These are phyloP conservation scores for Chenopodium berlandieri DNA, from an alignment of 148 eudicot species.

Conservation along the genomic window DNA sequence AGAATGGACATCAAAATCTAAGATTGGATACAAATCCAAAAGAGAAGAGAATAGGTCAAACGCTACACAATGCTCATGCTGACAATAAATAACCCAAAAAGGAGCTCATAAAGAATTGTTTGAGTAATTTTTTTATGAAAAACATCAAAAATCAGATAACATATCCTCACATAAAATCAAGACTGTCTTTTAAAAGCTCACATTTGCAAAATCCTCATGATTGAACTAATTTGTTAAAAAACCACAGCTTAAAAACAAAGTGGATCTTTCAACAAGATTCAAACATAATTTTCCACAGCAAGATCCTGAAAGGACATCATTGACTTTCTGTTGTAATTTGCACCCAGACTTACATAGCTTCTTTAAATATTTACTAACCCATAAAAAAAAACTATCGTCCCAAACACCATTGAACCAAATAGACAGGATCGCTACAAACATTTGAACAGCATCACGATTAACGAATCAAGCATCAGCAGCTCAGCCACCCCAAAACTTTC, in stretches of 20 bases:
- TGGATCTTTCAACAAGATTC: not conserved
- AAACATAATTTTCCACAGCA: not conserved
- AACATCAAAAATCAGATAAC: not conserved
- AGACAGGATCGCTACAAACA: not conserved
- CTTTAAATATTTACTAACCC: not conserved
- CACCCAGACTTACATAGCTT: not conserved
- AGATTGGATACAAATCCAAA: not conserved
- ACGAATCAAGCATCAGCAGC: too few species aligned
- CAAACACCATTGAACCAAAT: not conserved
- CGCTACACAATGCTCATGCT: not conserved
- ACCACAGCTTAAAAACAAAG: not conserved
- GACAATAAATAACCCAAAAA: not conserved
- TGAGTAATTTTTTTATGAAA: not conserved
- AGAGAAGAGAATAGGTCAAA: not conserved
- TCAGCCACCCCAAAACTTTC: not conserved
- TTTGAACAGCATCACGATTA: too few species aligned
- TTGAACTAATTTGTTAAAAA: not conserved
- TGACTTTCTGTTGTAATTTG: not conserved
- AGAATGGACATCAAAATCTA: not conserved
- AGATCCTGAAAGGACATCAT: not conserved
- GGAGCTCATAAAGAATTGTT: not conserved
- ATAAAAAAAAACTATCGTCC: not conserved
- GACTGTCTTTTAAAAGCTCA: not conserved
- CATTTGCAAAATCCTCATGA: not conserved
- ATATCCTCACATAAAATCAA: not conserved